phyloP scores from a whole-genome alignment of 2,329 filamentous ascomycete genomes.

The Cladosporium sp. region DNA sequence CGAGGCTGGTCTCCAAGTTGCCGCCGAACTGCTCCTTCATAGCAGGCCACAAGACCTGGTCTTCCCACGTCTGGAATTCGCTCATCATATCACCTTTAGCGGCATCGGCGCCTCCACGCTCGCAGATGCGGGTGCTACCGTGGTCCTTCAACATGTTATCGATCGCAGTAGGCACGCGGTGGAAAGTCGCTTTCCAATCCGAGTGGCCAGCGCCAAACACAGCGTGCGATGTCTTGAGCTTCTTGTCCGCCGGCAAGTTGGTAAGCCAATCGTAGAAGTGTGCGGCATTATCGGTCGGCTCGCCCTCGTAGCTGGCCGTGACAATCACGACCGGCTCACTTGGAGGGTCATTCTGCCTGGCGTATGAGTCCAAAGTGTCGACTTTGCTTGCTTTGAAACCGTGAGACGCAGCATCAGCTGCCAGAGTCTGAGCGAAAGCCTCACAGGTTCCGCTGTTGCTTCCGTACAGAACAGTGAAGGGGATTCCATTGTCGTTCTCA shows the following conservation, averaged over 20 bases:
- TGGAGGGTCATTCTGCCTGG: slow-evolving; percentile 53
- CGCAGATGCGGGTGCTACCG: slow-evolving; percentile 47
- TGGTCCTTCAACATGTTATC: slow-evolving; percentile 51
- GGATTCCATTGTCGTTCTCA: slow-evolving; percentile 29
- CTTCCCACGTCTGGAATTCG: slow-evolving; percentile 65
- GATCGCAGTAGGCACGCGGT: slow-evolving; percentile 61
- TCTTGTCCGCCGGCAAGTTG: slow-evolving; percentile 43
- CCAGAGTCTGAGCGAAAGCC: slow-evolving; percentile 60
- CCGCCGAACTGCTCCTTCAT: slow-evolving; percentile 40
- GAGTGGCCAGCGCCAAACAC: slow-evolving; percentile 66
- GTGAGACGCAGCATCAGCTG: slow-evolving; percentile 53
- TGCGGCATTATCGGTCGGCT: slow-evolving; percentile 67
- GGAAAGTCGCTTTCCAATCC: slow-evolving; percentile 59
- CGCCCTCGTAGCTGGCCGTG: slow-evolving; percentile 68
- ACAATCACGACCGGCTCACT: slow-evolving; percentile 62
- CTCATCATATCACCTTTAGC: slow-evolving; percentile 63
- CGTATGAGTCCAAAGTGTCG: slow-evolving; percentile 58
- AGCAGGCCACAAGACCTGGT: slow-evolving; percentile 51
- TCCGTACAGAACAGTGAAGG: slow-evolving; percentile 66
- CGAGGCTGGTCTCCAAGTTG: slow-evolving; percentile 15
- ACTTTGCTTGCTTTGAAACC: slow-evolving; percentile 56
- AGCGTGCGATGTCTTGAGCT: slow-evolving; percentile 58
- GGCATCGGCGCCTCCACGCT: slow-evolving; percentile 57
- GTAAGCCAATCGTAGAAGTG: slow-evolving; percentile 66
- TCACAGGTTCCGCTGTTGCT: slow-evolving; percentile 74